phyloP scores from a whole-genome alignment of 495 filamentous ascomycete genomes.

The Articulospora tetracladia region DNA sequence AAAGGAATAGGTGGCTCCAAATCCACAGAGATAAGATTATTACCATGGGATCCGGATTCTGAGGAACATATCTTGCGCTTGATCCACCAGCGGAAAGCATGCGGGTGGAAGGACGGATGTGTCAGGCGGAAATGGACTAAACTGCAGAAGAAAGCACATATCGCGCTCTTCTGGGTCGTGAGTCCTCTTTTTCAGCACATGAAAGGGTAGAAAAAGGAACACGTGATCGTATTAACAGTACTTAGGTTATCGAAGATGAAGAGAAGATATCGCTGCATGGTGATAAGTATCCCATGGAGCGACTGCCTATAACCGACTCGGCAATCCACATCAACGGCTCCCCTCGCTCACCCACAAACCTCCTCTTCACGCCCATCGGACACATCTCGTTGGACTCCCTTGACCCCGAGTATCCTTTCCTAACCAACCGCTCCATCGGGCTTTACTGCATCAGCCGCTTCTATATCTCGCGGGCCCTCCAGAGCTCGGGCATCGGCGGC shows the following conservation, averaged over 20 bases:
- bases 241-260: not conserved
- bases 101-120: conserved; percentile 31
- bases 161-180: conserved; percentile 20
- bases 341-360: conserved; percentile 24
- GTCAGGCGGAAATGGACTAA: conserved; percentile 20
- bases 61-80: conserved; percentile 30
- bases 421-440: conserved; percentile 18
- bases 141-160: conserved; percentile 3
- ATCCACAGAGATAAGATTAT: conserved; percentile 6
- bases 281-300: conserved; percentile 22
- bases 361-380: conserved; percentile 34
- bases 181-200: conserved; percentile 3
- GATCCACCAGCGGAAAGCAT: conserved; percentile 33
- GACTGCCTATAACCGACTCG: conserved; percentile 27
- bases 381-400: conserved; percentile 34
- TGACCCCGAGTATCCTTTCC: conserved; percentile 20
- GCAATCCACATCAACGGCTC: conserved; percentile 26
- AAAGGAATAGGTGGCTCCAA: not conserved
- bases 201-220: not conserved
- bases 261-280: conserved; percentile 4
- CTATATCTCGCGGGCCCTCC: conserved; percentile 34
- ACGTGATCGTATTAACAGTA: not conserved
- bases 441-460: conserved; percentile 33
- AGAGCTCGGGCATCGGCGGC: conserved; percentile 31
- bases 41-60: conserved; percentile 35